phyloP scores from a whole-genome alignment of 192 early-diverging fungal species.

The Coemansia sp. region DNA sequence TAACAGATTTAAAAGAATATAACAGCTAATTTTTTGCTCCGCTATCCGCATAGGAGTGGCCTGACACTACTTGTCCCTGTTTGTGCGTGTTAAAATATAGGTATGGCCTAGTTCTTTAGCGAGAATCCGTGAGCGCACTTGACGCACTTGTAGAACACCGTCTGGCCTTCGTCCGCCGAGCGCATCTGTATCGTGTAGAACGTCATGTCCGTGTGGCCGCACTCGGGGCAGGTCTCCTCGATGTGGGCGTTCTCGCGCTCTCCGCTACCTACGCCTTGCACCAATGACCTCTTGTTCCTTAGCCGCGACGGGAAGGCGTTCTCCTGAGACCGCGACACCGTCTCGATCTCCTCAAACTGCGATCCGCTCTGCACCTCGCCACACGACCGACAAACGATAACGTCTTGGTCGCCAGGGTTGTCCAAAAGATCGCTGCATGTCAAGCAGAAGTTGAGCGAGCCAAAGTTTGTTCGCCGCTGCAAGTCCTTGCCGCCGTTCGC shows the following conservation, averaged over 20 bases:
- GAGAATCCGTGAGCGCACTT: constrained; percentile 83
- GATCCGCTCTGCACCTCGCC: constrained; percentile 58
- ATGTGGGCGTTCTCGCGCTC: constrained; percentile 58
- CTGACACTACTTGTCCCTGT: background rate
- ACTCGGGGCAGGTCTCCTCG: constrained; percentile 94
- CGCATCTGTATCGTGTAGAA: constrained; percentile 97
- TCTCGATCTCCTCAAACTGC: constrained; percentile 73
- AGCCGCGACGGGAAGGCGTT: constrained; percentile 77
- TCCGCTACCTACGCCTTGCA: constrained; percentile 52
- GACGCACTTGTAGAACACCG: constrained; percentile 96
- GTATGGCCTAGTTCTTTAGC: constrained; percentile 39
- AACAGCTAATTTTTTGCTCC: too few relatives aligned
- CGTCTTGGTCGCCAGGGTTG: constrained; percentile 71
- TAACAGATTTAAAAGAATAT: background rate
- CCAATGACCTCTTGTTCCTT: constrained; percentile 67
- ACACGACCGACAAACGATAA: constrained; percentile 81
- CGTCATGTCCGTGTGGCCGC: constrained; percentile 89
- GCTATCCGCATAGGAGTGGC: too few relatives aligned
- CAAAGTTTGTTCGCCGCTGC: constrained; percentile 49
- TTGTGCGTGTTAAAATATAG: background rate
- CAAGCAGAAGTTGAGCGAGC: constrained; percentile 85
- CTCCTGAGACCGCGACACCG: constrained; percentile 73
- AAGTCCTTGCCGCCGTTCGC: background rate
- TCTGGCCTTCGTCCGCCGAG: constrained; percentile 99
- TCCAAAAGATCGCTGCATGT: constrained; percentile 90